Percentiles rank a stretch among this genome's conserved stretches.
Evolutionary conservation across 1,284 basidiomycete genomes (phyloP).

Genomic region (Amylostereum chailletii): DNA sequence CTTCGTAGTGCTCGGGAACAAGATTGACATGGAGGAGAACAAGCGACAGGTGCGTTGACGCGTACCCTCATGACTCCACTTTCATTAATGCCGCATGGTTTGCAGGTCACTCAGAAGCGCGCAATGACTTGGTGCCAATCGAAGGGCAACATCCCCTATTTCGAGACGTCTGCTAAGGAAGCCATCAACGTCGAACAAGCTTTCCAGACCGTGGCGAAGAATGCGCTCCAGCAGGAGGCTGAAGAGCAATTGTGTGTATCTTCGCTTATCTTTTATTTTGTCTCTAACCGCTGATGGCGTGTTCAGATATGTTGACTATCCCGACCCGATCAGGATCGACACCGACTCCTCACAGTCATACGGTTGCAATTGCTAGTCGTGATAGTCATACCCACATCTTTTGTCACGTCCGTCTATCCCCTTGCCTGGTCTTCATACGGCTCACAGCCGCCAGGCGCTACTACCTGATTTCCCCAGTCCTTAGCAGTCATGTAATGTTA

Average conservation of each 20-base stretch:
- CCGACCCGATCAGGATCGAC: conserved; percentile 97
- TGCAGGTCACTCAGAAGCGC: conserved; percentile 94
- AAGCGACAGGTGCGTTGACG: conserved; percentile 79
- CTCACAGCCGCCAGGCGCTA: conserved; percentile 1
- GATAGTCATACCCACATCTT: neutral
- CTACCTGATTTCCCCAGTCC: conserved; percentile 3
- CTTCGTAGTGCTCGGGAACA: conserved; percentile 97
- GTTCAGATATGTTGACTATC: conserved; percentile 92
- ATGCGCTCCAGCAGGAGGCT: conserved; percentile 93
- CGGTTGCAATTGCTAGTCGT: conserved; percentile 80
- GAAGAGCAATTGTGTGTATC: conserved; percentile 85
- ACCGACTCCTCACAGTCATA: conserved; percentile 87
- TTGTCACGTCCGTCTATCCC: neutral
- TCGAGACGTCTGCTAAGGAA: conserved; percentile 99
- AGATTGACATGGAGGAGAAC: conserved; percentile 99
- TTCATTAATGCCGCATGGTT: neutral
- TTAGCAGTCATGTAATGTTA: conserved; percentile 10
- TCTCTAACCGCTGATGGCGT: conserved; percentile 1
- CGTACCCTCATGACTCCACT: neutral
- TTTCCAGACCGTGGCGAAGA: conserved; percentile 99
- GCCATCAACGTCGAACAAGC: conserved; percentile 99
- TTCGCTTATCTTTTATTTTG: conserved; percentile 1
- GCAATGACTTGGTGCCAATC: conserved; percentile 99
- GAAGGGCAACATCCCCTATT: conserved; percentile 99
- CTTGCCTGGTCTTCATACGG: conserved; percentile 1